Base-by-base conservation (phyloP, 2,329 filamentous ascomycete species). In the Diaporthe ampelina region DNA sequence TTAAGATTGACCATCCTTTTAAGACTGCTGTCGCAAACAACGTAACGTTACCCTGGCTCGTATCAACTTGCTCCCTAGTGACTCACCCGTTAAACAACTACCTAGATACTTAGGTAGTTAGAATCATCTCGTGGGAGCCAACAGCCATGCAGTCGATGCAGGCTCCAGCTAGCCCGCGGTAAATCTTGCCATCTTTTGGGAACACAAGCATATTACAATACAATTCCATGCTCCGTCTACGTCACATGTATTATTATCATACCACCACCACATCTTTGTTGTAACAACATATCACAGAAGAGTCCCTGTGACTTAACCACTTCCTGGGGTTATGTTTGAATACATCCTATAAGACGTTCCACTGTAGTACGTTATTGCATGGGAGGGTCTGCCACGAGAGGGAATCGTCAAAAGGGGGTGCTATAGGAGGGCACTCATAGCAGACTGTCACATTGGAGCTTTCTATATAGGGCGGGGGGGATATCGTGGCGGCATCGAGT, bases 101-200 rank as follows among this genome's bases (percentile, higher is more conserved):
- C 29, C 29, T 32, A 29, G 29, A 5, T 29, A 29, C 29, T 5
- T 29, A 32, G 29, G 29, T 43, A 17, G 15, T 4, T 10, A 61
- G 15, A 21, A 2, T 15, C 11, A 13, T 26, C n/a, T 61, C 13
- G n/a, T 29, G 37, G 13, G 35, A 43, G 35, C 58, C 7, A 43
- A 43, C 15, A 29, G 17, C 43, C 3, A 26, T 11, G 17, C 90
- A 0, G 80, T 81, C 74, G 84, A 91, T 77, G 35, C 13, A 13
- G 40, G 13, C 50, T 24, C 15, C 32, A 24, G 21, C 6, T 17
- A 59, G 11, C 57, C 17, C 11, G 5, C 17, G 32, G 19, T 59
- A 17, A 4, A 40, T 24, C 1, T 7, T 32, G 4, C 54, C 4
- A 21, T 57, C 26, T 9, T 40, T 15, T 35, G 21, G 19, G 8